Conservation (phyloP, 2,329 filamentous ascomycete species). For the Nannizziopsis barbatae region DNA sequence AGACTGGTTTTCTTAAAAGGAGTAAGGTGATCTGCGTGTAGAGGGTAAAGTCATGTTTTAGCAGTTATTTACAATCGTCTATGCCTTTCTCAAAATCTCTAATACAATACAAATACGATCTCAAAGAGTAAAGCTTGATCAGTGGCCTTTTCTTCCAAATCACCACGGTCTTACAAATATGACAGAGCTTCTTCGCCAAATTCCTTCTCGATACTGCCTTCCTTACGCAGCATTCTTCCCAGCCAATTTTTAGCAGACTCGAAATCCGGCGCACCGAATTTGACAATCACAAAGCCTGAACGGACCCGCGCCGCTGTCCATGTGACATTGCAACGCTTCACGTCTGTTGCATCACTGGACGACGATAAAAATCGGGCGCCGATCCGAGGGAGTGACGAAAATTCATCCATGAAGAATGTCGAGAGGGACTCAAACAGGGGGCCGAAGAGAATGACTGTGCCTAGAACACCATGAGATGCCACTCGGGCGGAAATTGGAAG, state of each 20-base stretch:
- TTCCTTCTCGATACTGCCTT: slow-evolving; percentile 56
- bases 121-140: too few species aligned
- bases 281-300: slow-evolving; percentile 70
- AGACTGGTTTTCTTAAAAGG: too few species aligned
- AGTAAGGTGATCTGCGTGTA: too few species aligned
- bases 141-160: too few species aligned
- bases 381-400: slow-evolving; percentile 65
- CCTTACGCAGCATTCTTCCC: slow-evolving; percentile 58
- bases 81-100: too few species aligned
- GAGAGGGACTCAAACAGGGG: slow-evolving; percentile 55
- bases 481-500: slow-evolving; percentile 46
- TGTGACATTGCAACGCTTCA: slow-evolving; percentile 45
- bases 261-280: slow-evolving; percentile 73
- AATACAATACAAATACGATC: too few species aligned
- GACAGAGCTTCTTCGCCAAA: slow-evolving; percentile 76
- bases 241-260: slow-evolving; percentile 76
- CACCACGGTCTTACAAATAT: slow-evolving; percentile 44
- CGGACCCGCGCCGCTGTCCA: slow-evolving; percentile 76
- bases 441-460: slow-evolving; percentile 74
- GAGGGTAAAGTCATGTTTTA: too few species aligned
- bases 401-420: slow-evolving; percentile 67
- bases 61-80: too few species aligned
- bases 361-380: slow-evolving; percentile 64
- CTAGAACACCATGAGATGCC: slow-evolving; percentile 64
- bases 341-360: slow-evolving; percentile 15